A percentile compares a stretch with the other conserved stretches of the same genome.
Conservation (phyloP, 208 protist genomes). For the Naegleria gruberi region DNA sequence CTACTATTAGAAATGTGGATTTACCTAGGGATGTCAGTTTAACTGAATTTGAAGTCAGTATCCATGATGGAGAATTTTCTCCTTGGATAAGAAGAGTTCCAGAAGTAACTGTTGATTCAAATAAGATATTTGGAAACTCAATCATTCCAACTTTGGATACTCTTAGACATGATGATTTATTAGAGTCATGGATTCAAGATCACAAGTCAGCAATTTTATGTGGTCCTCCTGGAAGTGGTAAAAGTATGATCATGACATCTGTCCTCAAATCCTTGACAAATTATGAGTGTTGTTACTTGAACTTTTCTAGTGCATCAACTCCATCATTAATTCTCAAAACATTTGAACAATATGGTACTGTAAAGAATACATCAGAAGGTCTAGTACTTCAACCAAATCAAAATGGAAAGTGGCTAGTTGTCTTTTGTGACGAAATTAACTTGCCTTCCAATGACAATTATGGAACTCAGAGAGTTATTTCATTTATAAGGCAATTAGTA, state of each 20-base stretch:
- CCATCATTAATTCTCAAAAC: slow-evolving; percentile 90
- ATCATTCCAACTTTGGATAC: slow-evolving; percentile 98
- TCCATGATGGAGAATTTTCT: slow-evolving; percentile 64
- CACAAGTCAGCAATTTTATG: slow-evolving; percentile 88
- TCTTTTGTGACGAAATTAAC: slow-evolving; percentile 99
- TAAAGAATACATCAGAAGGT: slow-evolving; percentile 74
- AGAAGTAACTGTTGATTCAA: slow-evolving; percentile 68
- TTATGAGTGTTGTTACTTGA: slow-evolving; percentile 89
- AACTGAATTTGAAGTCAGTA: slow-evolving; percentile 68
- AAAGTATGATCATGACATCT: slow-evolving; percentile 93
- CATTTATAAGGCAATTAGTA: slow-evolving; percentile 94
- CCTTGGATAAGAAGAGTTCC: slow-evolving; percentile 60
- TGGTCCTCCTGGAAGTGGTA: slow-evolving; percentile 85
- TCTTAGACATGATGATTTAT: slow-evolving; percentile 85
- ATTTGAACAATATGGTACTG: slow-evolving; percentile 92
- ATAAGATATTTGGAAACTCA: slow-evolving; percentile 80
- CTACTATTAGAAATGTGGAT: slow-evolving; percentile 22
- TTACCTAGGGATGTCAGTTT: slow-evolving; percentile 42
- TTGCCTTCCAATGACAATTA: slow-evolving; percentile 90
- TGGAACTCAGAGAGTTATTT: slow-evolving; percentile 94
- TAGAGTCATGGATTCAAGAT: slow-evolving; percentile 85
- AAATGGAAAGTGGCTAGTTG: slow-evolving; percentile 81
- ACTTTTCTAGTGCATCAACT: slow-evolving; percentile 94
- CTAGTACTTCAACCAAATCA: slow-evolving; percentile 72
- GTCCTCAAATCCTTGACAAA: slow-evolving; percentile 78